Percentiles rank a stretch among this genome's conserved stretches.
Conservation (phyloP, 345 rosid species). For the Pistacia atlantica region DNA sequence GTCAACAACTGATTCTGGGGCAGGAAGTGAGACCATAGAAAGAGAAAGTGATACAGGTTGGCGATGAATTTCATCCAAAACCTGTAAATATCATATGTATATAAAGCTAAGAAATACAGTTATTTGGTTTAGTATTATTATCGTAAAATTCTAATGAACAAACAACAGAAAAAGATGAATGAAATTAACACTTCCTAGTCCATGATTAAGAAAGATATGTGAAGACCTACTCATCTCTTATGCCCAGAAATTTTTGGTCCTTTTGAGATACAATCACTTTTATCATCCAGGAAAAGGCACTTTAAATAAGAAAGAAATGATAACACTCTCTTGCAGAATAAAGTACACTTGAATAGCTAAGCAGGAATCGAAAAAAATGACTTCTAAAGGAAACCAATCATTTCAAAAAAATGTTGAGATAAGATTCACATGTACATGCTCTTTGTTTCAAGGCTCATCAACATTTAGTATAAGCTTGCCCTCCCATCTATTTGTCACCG, state of each 20-base stretch:
- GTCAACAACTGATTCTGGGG: slow-evolving; percentile 70
- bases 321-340: neutral
- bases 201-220: neutral
- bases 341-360: neutral
- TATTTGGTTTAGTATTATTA: neutral
- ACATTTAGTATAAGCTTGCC: neutral
- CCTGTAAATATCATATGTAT: slow-evolving; percentile 38
- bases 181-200: neutral
- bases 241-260: too few species aligned
- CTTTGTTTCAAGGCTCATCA: neutral
- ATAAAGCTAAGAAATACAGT: slow-evolving; percentile 12
- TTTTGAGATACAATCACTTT: too few species aligned
- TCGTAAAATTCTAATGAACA: neutral
- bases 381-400: neutral
- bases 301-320: neutral
- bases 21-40: slow-evolving; percentile 54
- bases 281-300: too few species aligned
- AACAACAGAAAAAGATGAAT: neutral
- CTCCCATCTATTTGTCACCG: neutral
- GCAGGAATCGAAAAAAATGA: neutral
- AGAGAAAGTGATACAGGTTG: slow-evolving; percentile 56
- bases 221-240: neutral
- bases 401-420: too few species aligned
- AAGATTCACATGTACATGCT: too few species aligned
- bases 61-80: slow-evolving; percentile 74